Evolutionary conservation across 139 green algal species (phyloP), one percentile per base, ranked within the genome.

Genomic region (Penium margaritaceum): DNA sequence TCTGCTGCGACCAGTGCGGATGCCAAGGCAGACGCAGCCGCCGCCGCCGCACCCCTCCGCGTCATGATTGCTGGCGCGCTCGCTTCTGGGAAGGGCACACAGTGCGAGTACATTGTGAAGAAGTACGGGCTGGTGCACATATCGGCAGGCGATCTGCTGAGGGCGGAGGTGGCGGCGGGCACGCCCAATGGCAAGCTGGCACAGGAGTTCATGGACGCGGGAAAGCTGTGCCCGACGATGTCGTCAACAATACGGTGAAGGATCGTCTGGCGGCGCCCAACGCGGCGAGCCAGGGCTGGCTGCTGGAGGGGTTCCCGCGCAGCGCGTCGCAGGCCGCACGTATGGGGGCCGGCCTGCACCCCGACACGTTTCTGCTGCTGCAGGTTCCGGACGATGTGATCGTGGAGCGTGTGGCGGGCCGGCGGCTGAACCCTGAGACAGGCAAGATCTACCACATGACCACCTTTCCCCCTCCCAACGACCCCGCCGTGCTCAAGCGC

Each of bases 261-360:
- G 75, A 76, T 37, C 77, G 88, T 30, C 78, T 96, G 30, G 79
- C 64, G 0, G 62, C 41, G 61, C 63, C 72, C 19, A 62, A 73
- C 62, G 57, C 34, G n/a, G 39, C 30, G 62, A 17, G 53, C 61
- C 84, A 66, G 0, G 94, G 94, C 30, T 99, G 94, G 94, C 86
- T 99, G 63, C 82, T 99, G 74, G 94, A 99, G 72, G 94, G 94
- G 43, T 99, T 98, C 82, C 94, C 94, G 0, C 87, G 94, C 54
- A 93, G 85, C 67, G 88, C 77, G 0, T 87, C 87, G 2, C 94
- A 99, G 84, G 94, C 94, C 4, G 94, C 94, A 14, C 95, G 98
- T 60, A 86, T 94, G 74, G 84, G 90, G 68, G 87, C 90, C 37
- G 87, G 88, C 81, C 97, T 99, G 61, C 79, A 85, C 14, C 94